phyloP scores from a whole-genome alignment of 2,329 filamentous ascomycete species.

The Tothia fuscella region DNA sequence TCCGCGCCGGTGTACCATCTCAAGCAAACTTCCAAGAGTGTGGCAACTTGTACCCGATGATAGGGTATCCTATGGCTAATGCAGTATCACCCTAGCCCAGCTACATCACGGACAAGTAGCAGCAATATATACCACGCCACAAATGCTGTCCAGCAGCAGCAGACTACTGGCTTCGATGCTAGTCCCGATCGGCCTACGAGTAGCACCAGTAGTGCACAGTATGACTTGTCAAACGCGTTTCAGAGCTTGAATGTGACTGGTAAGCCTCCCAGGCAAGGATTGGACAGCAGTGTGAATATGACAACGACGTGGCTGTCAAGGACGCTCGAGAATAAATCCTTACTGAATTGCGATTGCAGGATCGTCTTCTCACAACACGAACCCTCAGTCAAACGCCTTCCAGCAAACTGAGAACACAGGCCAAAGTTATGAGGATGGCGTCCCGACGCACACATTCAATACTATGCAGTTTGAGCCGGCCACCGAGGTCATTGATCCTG shows the following conservation, averaged over 20 bases:
- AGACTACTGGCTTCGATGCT: background rate
- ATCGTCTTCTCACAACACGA: background rate
- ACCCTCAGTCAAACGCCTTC: background rate
- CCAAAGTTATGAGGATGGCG: background rate
- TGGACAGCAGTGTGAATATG: too few species aligned
- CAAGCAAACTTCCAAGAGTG: background rate
- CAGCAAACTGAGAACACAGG: background rate
- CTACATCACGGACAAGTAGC: background rate
- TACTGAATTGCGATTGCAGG: background rate
- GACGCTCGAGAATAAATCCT: too few species aligned
- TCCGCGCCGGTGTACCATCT: background rate
- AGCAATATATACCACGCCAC: background rate
- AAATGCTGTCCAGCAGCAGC: background rate
- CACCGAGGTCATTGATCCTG: background rate
- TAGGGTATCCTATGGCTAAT: background rate
- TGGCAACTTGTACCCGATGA: background rate
- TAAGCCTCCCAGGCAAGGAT: too few species aligned
- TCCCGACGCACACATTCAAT: background rate
- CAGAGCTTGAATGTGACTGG: too few species aligned
- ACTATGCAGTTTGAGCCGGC: background rate
- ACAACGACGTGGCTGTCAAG: too few species aligned
- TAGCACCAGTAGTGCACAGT: background rate
- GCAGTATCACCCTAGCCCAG: background rate
- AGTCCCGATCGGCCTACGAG: background rate
- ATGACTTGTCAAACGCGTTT: too few species aligned